Percentiles rank a stretch among this genome's conserved stretches.
Evolutionary conservation across 73 alveolate genomes (phyloP).

Genomic region (Effrenium voratum): DNA sequence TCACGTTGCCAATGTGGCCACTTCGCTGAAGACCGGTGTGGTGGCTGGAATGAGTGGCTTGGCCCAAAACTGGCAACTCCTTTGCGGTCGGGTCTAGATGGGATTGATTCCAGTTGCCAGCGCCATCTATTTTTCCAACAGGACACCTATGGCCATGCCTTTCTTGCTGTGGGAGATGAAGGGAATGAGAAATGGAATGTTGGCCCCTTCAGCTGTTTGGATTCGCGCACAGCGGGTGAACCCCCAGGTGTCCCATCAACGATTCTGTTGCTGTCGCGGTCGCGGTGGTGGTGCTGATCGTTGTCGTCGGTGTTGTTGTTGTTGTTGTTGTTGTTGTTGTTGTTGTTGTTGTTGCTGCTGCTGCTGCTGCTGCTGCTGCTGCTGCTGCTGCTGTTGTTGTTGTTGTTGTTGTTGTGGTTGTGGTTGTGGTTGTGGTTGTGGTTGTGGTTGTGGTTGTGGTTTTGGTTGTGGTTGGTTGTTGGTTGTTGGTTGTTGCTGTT

Average conservation of each 20-base stretch:
- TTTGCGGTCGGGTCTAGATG: too few relatives aligned
- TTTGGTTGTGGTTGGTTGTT: neutral
- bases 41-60: slow-evolving; percentile 16
- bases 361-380: neutral
- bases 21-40: neutral
- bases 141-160: too few relatives aligned
- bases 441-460: neutral
- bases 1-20: neutral
- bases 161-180: too few relatives aligned
- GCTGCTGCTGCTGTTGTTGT: too few relatives aligned
- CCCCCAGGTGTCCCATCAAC: neutral
- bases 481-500: neutral
- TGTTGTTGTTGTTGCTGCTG: neutral
- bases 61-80: neutral
- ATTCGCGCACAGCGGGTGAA: too few relatives aligned
- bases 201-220: too few relatives aligned
- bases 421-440: neutral
- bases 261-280: neutral
- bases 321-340: neutral
- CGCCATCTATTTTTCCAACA: too few relatives aligned
- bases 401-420: neutral
- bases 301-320: neutral
- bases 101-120: too few relatives aligned
- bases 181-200: too few relatives aligned
- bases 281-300: neutral